Evolutionary conservation across 768 basidiomycete species (phyloP).

Genomic region (Suillus plorans): DNA sequence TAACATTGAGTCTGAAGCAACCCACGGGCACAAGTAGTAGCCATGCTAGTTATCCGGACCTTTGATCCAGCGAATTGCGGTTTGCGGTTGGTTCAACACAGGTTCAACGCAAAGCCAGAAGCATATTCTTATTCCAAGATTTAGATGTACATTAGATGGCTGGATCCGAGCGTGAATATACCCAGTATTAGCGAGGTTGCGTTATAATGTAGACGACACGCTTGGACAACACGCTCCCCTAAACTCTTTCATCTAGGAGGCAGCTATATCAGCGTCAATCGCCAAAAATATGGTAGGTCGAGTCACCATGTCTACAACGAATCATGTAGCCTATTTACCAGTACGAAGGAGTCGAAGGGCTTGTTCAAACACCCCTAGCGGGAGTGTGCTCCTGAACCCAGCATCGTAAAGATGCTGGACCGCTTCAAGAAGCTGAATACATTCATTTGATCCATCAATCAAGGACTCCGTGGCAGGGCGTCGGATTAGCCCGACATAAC

Average conservation of each 20-base stretch:
- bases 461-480: slow-evolving; percentile 25
- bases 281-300: not conserved
- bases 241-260: not conserved
- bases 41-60: not conserved
- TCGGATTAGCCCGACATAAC: slow-evolving; percentile 27
- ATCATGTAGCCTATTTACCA: not conserved
- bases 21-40: not conserved
- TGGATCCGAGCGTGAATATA: not conserved
- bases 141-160: not conserved
- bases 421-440: not conserved
- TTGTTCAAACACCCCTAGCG: not conserved
- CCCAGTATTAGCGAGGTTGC: not conserved
- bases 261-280: not conserved
- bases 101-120: not conserved
- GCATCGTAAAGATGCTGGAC: not conserved
- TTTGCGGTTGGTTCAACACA: not conserved
- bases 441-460: not conserved
- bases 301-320: not conserved
- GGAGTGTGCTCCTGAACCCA: not conserved
- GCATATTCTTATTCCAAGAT: not conserved
- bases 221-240: not conserved
- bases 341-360: not conserved
- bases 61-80: not conserved
- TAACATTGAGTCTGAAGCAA: not conserved
- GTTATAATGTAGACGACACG: not conserved